phyloP scores from a whole-genome alignment of 1,284 basidiomycete genomes.

The Cryptococcus sp. region DNA sequence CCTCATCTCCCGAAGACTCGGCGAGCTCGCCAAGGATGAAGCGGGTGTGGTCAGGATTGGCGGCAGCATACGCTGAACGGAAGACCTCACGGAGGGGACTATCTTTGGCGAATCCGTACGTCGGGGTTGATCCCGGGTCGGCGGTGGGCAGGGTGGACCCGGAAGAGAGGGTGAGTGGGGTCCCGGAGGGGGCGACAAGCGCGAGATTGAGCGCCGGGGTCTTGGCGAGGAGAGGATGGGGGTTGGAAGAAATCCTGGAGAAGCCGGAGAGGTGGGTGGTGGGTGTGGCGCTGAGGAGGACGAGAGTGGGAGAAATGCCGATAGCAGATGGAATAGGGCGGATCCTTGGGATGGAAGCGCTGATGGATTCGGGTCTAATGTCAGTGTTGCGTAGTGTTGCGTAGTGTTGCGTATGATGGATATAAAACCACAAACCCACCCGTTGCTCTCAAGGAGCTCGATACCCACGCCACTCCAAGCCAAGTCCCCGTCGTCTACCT shows the following conservation, averaged over 20 bases:
- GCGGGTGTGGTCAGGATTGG: neutral
- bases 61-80: neutral
- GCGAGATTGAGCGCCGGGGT: neutral
- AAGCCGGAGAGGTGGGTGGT: conserved; percentile 3
- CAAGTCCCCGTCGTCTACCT: neutral
- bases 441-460: neutral
- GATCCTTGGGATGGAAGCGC: neutral
- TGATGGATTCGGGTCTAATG: neutral
- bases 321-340: conserved; percentile 5
- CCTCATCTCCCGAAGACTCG: neutral
- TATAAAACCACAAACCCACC: conserved; percentile 3
- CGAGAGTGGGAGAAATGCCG: neutral
- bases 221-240: neutral
- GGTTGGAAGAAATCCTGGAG: neutral
- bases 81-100: neutral
- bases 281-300: conserved; percentile 1
- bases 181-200: conserved; percentile 1
- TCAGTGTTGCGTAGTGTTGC: neutral
- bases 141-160: neutral
- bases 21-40: neutral
- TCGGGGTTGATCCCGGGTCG: neutral
- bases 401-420: no score
- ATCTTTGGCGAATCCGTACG: neutral
- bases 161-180: neutral
- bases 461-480: conserved; percentile 12